Evolutionary conservation across 305 asterid species (phyloP).

Genomic region (Solanum hybrid): DNA sequence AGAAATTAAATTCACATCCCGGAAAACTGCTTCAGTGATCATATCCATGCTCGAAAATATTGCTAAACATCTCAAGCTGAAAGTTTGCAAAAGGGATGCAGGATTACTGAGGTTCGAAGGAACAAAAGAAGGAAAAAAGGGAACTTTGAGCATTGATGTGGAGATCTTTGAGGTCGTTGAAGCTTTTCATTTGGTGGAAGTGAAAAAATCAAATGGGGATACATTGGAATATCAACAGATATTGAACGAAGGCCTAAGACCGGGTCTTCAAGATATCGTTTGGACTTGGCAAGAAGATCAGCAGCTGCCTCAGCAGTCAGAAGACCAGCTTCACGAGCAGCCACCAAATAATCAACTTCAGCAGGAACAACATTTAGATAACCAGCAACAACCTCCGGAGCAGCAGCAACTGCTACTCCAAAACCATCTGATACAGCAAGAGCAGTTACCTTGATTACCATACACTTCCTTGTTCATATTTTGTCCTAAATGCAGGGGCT

Average conservation of each 20-base stretch:
- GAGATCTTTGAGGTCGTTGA: constrained; percentile 50
- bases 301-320: neutral
- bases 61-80: constrained; percentile 39
- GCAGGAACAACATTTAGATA: neutral
- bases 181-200: constrained; percentile 42
- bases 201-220: constrained; percentile 48
- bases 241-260: constrained; percentile 38
- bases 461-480: too few species aligned
- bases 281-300: constrained; percentile 49
- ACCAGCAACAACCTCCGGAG: constrained; percentile 10
- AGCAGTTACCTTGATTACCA: too few species aligned
- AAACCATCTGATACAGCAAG: neutral
- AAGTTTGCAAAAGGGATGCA: constrained; percentile 36
- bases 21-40: constrained; percentile 38
- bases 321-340: neutral
- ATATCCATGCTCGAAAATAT: constrained; percentile 40
- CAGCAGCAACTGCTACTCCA: neutral
- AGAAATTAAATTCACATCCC: constrained; percentile 42
- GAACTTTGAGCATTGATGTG: constrained; percentile 33
- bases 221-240: constrained; percentile 42
- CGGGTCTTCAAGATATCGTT: constrained; percentile 51
- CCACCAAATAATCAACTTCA: neutral
- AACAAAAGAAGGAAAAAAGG: constrained; percentile 43
- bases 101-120: constrained; percentile 51
- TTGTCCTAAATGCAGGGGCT: too few species aligned